These are phyloP conservation scores for Auricularia cornea DNA, from an alignment of 768 basidiomycete genomes.

Conservation along the genomic window DNA sequence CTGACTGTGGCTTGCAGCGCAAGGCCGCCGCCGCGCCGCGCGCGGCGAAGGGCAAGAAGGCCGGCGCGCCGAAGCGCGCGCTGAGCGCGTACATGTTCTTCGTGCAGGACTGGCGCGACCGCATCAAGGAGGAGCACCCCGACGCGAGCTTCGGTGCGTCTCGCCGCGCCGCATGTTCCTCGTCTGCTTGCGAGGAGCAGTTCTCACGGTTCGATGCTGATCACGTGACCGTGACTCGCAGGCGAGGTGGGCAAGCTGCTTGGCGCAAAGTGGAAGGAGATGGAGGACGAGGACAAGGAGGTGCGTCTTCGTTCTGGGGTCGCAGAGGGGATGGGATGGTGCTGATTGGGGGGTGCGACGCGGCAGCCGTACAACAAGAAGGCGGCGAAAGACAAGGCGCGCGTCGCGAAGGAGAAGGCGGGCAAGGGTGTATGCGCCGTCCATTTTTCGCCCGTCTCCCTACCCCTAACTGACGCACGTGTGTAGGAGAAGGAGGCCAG, in stretches of 20 bases:
- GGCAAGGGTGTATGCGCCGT: constrained; percentile 26
- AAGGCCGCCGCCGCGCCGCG: constrained; percentile 53
- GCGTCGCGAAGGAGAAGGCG: constrained; percentile 63
- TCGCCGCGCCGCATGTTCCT: not conserved
- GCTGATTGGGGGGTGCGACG: constrained; percentile 2
- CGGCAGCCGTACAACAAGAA: constrained; percentile 78
- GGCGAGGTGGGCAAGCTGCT: constrained; percentile 92
- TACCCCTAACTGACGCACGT: not conserved
- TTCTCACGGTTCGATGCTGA: no score
- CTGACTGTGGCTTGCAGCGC: constrained; percentile 36
- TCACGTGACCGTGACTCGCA: constrained; percentile 19
- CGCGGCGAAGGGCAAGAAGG: constrained; percentile 56
- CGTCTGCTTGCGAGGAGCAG: not conserved
- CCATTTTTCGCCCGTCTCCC: not conserved
- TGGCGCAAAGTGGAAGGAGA: constrained; percentile 95
- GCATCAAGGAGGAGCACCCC: constrained; percentile 93
- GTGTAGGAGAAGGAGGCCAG: not conserved
- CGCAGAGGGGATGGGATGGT: not conserved
- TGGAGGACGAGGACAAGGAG: constrained; percentile 87
- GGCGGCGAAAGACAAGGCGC: constrained; percentile 78
- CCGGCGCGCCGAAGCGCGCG: constrained; percentile 82
- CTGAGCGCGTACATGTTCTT: constrained; percentile 99
- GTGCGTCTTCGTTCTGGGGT: constrained; percentile 30
- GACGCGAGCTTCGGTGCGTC: constrained; percentile 78
- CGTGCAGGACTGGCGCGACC: constrained; percentile 89